phyloP scores from a whole-genome alignment of 768 basidiomycete genomes.

The Russula earlei region DNA sequence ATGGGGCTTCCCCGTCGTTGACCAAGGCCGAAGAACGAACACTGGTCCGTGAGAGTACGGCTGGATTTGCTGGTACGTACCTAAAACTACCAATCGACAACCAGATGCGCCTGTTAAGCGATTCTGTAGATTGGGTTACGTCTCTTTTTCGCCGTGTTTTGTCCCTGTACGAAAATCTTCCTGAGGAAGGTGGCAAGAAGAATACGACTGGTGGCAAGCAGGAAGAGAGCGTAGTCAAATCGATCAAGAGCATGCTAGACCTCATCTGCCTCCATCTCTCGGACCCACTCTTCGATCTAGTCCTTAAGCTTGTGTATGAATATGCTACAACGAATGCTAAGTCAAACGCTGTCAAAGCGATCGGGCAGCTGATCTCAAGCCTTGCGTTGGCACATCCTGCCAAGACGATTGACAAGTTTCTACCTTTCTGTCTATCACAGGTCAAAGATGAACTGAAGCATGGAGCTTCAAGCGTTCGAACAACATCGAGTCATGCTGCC shows the following conservation, averaged over 20 bases:
- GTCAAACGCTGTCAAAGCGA: constrained; percentile 83
- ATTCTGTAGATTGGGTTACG: constrained; percentile 60
- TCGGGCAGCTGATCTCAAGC: constrained; percentile 80
- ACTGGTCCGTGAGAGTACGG: constrained; percentile 68
- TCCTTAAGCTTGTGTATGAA: constrained; percentile 73
- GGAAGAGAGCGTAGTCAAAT: constrained; percentile 68
- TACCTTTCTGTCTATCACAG: constrained; percentile 65
- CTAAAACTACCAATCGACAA: neutral
- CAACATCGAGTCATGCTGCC: constrained; percentile 63
- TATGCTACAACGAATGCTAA: constrained; percentile 87
- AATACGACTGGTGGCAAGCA: constrained; percentile 80
- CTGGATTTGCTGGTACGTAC: constrained; percentile 59
- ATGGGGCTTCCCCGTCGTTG: constrained; percentile 32
- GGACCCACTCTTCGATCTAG: constrained; percentile 71
- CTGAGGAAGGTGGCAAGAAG: constrained; percentile 86
- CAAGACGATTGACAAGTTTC: constrained; percentile 69
- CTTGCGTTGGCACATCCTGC: constrained; percentile 71
- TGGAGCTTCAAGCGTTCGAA: constrained; percentile 80
- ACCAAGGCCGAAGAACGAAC: constrained; percentile 61
- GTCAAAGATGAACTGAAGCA: constrained; percentile 81
- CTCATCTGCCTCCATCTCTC: constrained; percentile 75
- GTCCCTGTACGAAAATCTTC: constrained; percentile 82
- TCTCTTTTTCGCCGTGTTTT: constrained; percentile 71
- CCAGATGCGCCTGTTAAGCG: neutral
- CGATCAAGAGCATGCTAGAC: constrained; percentile 73